Evolutionary conservation across 805 yeast genomes (phyloP), one percentile per base, ranked within the genome.

Genomic region (Candida sakaeoensis): DNA sequence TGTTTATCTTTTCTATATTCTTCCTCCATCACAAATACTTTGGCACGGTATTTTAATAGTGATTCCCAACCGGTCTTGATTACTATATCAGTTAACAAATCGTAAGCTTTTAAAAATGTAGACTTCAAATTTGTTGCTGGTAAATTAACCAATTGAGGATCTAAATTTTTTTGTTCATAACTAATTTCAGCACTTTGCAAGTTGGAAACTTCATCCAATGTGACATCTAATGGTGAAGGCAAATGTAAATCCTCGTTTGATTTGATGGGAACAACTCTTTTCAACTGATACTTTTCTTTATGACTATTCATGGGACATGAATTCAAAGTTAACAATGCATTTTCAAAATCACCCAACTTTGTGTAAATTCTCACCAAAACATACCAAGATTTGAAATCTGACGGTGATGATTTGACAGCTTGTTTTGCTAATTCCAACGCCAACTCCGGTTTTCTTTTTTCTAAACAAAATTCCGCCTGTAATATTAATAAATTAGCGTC

Each of bases 241-340:
- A 85, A 66, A 59, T 85, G 95, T 49, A 85, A 60, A 42, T 72
- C 75, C 3, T 76, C 78, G 14, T 68, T 55, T 12, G 62, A 60
- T 18, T 62, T 59, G 15, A 80, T 73, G 19, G 77, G 74, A 8
- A 76, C 75, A 4, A 81, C 72, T 51, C 93, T 67, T 54, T 74
- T 77, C 50, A 83, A 68, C 16, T 72, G 67, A 55, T 69, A 84
- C 46, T 75, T 75, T 50, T 85, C 93, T 53, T 79, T 81, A 52
- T 80, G 78, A 8, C 84, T 76, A 39, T 80, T 80, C 88, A 85
- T 83, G 17, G 95, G 95, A 53, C 90, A 83, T 12, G 91, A 80
- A 52, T 85, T 85, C 48, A 85, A 67, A 1, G 89, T 77, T 41
- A 84, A 61, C 39, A 85, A 65, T 1, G 93, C 85, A 49, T 82